Base-by-base conservation (phyloP, 495 filamentous ascomycete genomes). In the Trichocladium uniseriatum region DNA sequence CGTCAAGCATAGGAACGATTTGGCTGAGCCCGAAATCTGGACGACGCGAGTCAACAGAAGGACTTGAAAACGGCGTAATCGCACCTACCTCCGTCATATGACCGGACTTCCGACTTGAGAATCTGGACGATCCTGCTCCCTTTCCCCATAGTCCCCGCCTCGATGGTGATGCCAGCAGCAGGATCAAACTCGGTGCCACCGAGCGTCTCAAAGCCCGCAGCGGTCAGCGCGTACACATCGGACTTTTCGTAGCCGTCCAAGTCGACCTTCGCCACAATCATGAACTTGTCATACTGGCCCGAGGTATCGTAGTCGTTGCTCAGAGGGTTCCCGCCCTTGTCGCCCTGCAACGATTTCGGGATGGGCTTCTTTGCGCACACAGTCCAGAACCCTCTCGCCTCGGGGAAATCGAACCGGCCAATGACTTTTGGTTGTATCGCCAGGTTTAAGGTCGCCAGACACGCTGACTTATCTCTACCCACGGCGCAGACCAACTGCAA, bases 1-100 rank as follows among this genome's bases (percentile, higher is more conserved):
- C 92, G 53, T 97, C 91, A 47, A 80, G 77, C 70, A 96, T 82
- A 2, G 89, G 87, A 47, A 95, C 77, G 27, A 97, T 96, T 60
- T 97, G 90, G 38, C 80, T 76, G 31, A 99, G 74, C 9, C 83
- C 82, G 39, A 97, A 71, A 61, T 95, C 88, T 90, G 57, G n/a
- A 49, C 3, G 21, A 19, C 13, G 6, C 18, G 14, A 6, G 39
- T 56, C 31, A 49, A 40, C 45, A 21, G 49, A 43, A 59, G 53
- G 52, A 14, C 38, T 31, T 38, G 38, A 43, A 43, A 47, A 57
- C 53, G 38, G 36, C 32, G 8, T 22, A 41, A 29, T 1, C 18
- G 6, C 14, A 70, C 81, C 76, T 70, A 94, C 88, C 83, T 63
- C 79, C 81, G 61, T 96, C 89, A 59, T 94, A 97, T 48, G 80